Percentiles rank a stretch among this genome's conserved stretches.
phyloP scores from a whole-genome alignment of 2,329 filamentous ascomycete species.

The Plenodomus biglobosus region DNA sequence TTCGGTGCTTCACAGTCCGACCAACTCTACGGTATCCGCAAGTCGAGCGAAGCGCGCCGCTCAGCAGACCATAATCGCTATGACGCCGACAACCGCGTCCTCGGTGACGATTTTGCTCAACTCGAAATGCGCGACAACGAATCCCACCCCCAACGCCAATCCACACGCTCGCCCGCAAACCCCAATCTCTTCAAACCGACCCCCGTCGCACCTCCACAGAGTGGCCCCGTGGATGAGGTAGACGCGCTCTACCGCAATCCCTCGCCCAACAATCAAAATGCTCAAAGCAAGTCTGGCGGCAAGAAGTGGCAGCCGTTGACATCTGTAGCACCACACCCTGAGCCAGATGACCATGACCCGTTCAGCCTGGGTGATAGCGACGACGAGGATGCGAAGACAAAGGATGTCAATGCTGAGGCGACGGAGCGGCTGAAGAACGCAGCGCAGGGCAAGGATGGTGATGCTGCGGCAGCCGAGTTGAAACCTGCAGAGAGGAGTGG shows the following conservation, averaged over 20 bases:
- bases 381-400: conserved; percentile 76
- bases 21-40: conserved; percentile 46
- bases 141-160: conserved; percentile 56
- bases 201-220: conserved; percentile 55
- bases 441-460: conserved; percentile 44
- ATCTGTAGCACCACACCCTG: conserved; percentile 78
- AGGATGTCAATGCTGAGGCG: conserved; percentile 59
- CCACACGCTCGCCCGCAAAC: conserved; percentile 70
- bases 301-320: conserved; percentile 99
- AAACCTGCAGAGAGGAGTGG: conserved; percentile 47
- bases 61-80: conserved; percentile 91
- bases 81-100: conserved; percentile 87
- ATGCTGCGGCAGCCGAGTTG: conserved; percentile 26
- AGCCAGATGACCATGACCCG: conserved; percentile 82
- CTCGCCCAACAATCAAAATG: conserved; percentile 35
- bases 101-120: conserved; percentile 82
- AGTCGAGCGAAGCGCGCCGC: conserved; percentile 52
- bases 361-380: conserved; percentile 97
- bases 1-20: conserved; percentile 45
- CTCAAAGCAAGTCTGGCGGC: conserved; percentile 56
- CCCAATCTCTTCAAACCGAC: conserved; percentile 77
- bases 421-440: conserved; percentile 54
- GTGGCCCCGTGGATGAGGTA: conserved; percentile 75
- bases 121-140: conserved; percentile 65
- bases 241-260: conserved; percentile 66